These are phyloP conservation scores for Pichia sp. DNA, from an alignment of 1,139 yeast species.

Conservation along the genomic window DNA sequence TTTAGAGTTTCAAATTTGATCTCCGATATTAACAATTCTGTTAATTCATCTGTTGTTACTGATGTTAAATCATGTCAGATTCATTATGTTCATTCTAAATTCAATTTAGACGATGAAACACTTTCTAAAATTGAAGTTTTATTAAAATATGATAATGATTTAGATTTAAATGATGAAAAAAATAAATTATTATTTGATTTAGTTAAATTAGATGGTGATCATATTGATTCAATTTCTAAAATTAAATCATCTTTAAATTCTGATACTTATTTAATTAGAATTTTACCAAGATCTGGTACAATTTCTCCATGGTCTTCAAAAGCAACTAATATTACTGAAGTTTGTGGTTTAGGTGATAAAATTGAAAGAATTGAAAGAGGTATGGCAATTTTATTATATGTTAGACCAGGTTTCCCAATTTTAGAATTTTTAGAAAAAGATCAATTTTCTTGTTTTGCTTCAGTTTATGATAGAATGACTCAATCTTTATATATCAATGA, in stretches of 20 bases:
- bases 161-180: conserved; percentile 48
- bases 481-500: conserved; percentile 55
- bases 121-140: conserved; percentile 51
- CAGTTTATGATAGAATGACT: conserved; percentile 93
- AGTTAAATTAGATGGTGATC: conserved; percentile 26
- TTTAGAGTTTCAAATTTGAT: conserved; percentile 74
- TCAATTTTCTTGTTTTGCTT: conserved; percentile 47
- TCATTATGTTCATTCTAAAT: conserved; percentile 68
- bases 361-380: conserved; percentile 92
- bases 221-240: conserved; percentile 6
- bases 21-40: conserved; percentile 64
- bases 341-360: conserved; percentile 70
- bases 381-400: conserved; percentile 62
- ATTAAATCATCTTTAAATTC: conserved; percentile 16
- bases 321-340: conserved; percentile 90
- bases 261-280: conserved; percentile 59
- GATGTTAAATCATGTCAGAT: conserved; percentile 70
- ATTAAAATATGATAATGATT: conserved; percentile 68
- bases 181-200: conserved; percentile 43
- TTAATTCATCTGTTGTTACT: conserved; percentile 59
- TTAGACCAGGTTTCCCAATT: conserved; percentile 62
- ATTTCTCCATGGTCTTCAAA: conserved; percentile 99
- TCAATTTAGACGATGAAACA: conserved; percentile 34
- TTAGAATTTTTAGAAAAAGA: conserved; percentile 46
- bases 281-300: conserved; percentile 91